phyloP scores from a whole-genome alignment of 345 rosid species.

The Dimocarpus longan region DNA sequence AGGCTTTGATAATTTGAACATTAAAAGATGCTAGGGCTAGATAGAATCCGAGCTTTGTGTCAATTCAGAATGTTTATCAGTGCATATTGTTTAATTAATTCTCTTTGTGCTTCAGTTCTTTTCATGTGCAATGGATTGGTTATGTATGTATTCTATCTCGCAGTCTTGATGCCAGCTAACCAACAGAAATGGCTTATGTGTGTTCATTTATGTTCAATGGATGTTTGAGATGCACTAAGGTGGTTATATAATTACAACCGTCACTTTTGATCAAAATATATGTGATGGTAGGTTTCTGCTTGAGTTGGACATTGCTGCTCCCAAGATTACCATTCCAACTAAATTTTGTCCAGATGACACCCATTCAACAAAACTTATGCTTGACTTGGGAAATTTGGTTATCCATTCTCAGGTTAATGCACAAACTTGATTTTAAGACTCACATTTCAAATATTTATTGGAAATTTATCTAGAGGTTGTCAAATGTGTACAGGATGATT shows the following conservation, averaged over 20 bases:
- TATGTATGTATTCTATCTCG: not conserved
- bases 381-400: constrained; percentile 93
- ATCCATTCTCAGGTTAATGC: constrained; percentile 78
- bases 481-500: constrained; percentile 66
- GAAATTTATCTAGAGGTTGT: constrained; percentile 12
- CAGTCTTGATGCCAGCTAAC: constrained; percentile 1
- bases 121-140: not conserved
- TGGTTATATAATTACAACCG: not conserved
- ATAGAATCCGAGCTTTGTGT: not conserved
- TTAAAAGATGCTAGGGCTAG: not conserved
- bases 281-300: constrained; percentile 70
- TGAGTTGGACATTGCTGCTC: constrained; percentile 98
- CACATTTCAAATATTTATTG: constrained; percentile 4
- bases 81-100: constrained; percentile 9
- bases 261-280: constrained; percentile 10
- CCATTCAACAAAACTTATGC: constrained; percentile 83
- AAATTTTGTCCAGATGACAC: constrained; percentile 71
- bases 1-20: not conserved
- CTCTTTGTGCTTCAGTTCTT: not conserved
- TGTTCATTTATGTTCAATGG: constrained; percentile 2
- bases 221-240: not conserved
- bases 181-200: not conserved
- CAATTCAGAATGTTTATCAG: constrained; percentile 4
- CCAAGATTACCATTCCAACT: constrained; percentile 96
- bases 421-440: constrained; percentile 13